Base-by-base conservation (phyloP, 106 monocot species). In the Dendrobium nobile region DNA sequence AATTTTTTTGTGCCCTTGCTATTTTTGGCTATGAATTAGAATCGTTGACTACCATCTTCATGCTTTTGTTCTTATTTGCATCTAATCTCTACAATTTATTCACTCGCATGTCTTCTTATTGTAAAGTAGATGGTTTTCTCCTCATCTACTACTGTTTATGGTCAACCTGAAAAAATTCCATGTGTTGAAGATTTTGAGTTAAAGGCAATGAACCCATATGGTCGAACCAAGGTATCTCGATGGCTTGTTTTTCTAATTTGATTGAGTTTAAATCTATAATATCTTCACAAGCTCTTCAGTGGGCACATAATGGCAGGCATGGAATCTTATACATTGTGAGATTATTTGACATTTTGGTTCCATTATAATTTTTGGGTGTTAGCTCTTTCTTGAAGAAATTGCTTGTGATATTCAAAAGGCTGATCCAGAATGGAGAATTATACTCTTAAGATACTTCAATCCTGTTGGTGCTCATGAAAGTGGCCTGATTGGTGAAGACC, bases 301-400 rank as follows among this genome's bases (percentile, higher is more conserved):
- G n/a, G 5, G 20, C 61, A 22, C n/a, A 19, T 28, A 33, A 3
- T 31, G 73, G 3, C 4, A 26, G 20, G 61, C 31, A 51, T 45
- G n/a, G 44, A 4, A 58, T 58, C 11, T 18, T 20, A 58, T 58
- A 19, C 58, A 18, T 58, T 58, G 16, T 58, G 58, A 58, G 58
- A 51, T 44, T 59, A 44, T 73, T 54, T 68, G 17, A 70, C 28
- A 31, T 27, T 59, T 64, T 19, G 5, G 4, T 47, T 33, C 26
- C 28, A 9, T 65, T 64, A 20, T 54, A n/a, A 9, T 77, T 82
- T 77, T 75, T 37, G 54, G 55, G 58, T 26, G 28, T 67, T 82
- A 95, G 95, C 92, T 95, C 75, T 90, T 89, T 75, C 88, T 95
- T 80, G 95, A 95, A 89, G 92, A 95, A 43, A 92, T 92, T 75